Conservation (phyloP, 345 rosid species). For the Arabidopsis suecica region DNA sequence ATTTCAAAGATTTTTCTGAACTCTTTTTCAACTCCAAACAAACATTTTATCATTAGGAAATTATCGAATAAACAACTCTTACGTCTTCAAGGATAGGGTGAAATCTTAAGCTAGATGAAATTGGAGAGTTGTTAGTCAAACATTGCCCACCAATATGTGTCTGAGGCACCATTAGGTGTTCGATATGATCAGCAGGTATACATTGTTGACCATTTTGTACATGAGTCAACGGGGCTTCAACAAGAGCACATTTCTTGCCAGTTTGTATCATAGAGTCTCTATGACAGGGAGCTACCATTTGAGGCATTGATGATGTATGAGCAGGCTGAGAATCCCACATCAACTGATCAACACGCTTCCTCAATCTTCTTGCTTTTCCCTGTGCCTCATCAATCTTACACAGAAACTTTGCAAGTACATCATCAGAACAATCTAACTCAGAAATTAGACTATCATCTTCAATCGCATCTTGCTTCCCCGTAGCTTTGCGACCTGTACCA, state of each 20-base stretch:
- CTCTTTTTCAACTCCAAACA: conserved; percentile 8
- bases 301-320: conserved; percentile 8
- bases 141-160: conserved; percentile 27
- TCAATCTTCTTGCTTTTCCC: conserved; percentile 50
- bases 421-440: conserved; percentile 53
- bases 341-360: conserved; percentile 62
- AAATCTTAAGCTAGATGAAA: conserved; percentile 44
- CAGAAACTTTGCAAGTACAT: conserved; percentile 53
- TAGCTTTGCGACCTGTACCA: conserved; percentile 47
- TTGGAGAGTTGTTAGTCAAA: conserved; percentile 39
- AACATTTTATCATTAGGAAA: neutral
- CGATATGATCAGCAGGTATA: conserved; percentile 41
- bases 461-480: conserved; percentile 42
- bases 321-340: conserved; percentile 51
- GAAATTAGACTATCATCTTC: conserved; percentile 51
- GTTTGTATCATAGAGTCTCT: conserved; percentile 1
- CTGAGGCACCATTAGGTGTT: conserved; percentile 41
- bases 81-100: conserved; percentile 35
- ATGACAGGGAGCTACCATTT: conserved; percentile 6
- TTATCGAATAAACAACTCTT: conserved; percentile 8
- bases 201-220: conserved; percentile 42
- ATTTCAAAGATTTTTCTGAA: neutral
- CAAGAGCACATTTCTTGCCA: conserved; percentile 18
- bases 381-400: conserved; percentile 59
- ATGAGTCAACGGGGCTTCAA: conserved; percentile 32